A percentile compares a stretch with the other conserved stretches of the same genome.
Conservation (phyloP, 2,329 filamentous ascomycete genomes). For the Colletotrichum costaricense region DNA sequence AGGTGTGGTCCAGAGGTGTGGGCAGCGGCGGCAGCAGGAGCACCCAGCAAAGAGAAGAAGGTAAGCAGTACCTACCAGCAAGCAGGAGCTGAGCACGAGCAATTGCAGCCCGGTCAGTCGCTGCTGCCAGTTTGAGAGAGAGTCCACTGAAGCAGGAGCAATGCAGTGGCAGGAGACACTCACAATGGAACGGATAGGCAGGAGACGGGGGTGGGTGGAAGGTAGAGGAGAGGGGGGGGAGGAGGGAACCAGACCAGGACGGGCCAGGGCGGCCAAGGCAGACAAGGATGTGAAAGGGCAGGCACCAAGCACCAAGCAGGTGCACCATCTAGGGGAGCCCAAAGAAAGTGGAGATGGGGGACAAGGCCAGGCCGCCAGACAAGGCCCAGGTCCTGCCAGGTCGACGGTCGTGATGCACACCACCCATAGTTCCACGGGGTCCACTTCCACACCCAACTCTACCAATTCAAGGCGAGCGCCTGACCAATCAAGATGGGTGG, state of each 20-base stretch:
- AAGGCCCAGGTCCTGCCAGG: slow-evolving; percentile 29
- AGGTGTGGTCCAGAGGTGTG: not conserved
- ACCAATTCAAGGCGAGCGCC: slow-evolving; percentile 26
- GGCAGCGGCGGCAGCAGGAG: not conserved
- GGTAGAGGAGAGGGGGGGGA: not conserved
- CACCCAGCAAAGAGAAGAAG: not conserved
- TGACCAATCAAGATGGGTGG: slow-evolving; percentile 1
- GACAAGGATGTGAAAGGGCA: slow-evolving; percentile 27
- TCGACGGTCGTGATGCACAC: not conserved
- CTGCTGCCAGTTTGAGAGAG: not conserved
- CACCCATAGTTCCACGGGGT: no score
- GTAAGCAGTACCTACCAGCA: no score
- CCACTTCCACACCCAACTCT: slow-evolving; percentile 6
- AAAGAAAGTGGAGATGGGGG: slow-evolving; percentile 29
- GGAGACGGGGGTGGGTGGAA: slow-evolving; percentile 14
- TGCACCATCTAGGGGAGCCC: slow-evolving; percentile 15
- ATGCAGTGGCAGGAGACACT: not conserved
- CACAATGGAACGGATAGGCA: slow-evolving; percentile 37
- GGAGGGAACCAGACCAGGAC: slow-evolving; percentile 27
- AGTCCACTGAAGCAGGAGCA: not conserved
- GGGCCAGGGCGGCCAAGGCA: slow-evolving; percentile 4
- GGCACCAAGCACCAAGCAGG: slow-evolving; percentile 16
- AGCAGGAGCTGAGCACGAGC: not conserved
- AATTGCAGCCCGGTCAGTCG: not conserved
- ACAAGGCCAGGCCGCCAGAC: slow-evolving; percentile 14